These are phyloP conservation scores for Kwoniella shandongensis DNA, from an alignment of 768 basidiomycete species.

Conservation along the genomic window DNA sequence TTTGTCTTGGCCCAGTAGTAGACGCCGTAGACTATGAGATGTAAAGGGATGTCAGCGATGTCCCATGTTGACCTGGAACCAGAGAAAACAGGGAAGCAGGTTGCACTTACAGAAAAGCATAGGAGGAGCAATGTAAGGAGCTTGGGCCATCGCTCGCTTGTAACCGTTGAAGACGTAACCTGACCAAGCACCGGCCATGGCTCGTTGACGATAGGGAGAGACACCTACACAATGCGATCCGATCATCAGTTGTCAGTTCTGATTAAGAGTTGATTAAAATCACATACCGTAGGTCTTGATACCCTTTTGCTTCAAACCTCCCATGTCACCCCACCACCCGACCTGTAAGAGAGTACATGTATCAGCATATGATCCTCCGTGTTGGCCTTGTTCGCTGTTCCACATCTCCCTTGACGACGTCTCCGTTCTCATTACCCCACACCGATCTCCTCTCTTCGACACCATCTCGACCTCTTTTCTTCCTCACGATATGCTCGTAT, in stretches of 20 bases:
- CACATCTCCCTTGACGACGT: too few relatives aligned
- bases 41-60: not conserved
- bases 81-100: not conserved
- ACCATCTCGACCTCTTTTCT: too few relatives aligned
- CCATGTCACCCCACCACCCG: conserved; percentile 87
- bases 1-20: conserved; percentile 73
- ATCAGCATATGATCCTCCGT: conserved; percentile 2
- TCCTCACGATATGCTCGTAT: too few relatives aligned
- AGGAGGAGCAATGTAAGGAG: conserved; percentile 76
- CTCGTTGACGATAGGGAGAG: conserved; percentile 77
- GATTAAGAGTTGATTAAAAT: not conserved
- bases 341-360: conserved; percentile 57
- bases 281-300: conserved; percentile 76
- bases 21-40: conserved; percentile 65
- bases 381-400: too few relatives aligned
- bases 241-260: not conserved
- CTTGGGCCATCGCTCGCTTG: conserved; percentile 69
- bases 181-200: conserved; percentile 68
- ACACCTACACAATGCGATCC: conserved; percentile 63
- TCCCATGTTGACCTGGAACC: not conserved
- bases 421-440: too few relatives aligned
- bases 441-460: too few relatives aligned
- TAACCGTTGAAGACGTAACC: conserved; percentile 85
- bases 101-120: conserved; percentile 69
- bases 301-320: conserved; percentile 70